A percentile compares a stretch with the other conserved stretches of the same genome.
phyloP scores from a whole-genome alignment of 176 grass and related monocot species.

The Chrysopogon serrulatus region DNA sequence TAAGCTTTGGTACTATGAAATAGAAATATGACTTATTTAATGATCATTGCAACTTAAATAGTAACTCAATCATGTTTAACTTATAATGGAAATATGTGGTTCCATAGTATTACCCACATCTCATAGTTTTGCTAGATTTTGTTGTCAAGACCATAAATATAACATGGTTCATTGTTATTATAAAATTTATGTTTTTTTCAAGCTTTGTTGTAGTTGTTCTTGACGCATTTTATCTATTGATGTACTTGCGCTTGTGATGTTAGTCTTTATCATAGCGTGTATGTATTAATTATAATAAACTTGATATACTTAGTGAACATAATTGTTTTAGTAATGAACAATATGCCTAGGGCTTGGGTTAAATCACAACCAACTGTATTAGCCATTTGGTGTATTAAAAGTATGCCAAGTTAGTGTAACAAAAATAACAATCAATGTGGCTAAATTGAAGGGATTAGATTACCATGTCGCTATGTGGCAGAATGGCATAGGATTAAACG shows the following conservation, averaged over 20 bases:
- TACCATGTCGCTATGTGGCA: no score
- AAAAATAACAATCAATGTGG: not conserved
- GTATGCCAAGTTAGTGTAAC: not conserved
- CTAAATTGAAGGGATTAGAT: not conserved
- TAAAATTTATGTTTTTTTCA: not conserved
- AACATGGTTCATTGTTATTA: not conserved
- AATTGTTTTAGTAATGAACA: not conserved
- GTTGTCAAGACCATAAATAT: not conserved
- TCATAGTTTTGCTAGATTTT: not conserved
- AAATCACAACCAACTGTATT: not conserved
- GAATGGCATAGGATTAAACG: no score
- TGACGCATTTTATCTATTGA: not conserved
- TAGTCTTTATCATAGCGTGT: not conserved
- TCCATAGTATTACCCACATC: not conserved
- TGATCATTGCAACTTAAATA: not conserved
- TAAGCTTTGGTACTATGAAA: not conserved
- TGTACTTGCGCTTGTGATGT: not conserved
- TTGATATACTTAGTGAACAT: not conserved
- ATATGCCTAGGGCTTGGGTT: not conserved
- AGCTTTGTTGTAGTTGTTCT: not conserved
- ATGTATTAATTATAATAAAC: not conserved
- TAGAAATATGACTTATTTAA: not conserved
- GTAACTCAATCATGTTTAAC: not conserved
- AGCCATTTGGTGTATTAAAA: not conserved
- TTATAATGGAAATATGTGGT: not conserved